phyloP scores from a whole-genome alignment of 345 rosid genomes.

The Pugionium cornutum region DNA sequence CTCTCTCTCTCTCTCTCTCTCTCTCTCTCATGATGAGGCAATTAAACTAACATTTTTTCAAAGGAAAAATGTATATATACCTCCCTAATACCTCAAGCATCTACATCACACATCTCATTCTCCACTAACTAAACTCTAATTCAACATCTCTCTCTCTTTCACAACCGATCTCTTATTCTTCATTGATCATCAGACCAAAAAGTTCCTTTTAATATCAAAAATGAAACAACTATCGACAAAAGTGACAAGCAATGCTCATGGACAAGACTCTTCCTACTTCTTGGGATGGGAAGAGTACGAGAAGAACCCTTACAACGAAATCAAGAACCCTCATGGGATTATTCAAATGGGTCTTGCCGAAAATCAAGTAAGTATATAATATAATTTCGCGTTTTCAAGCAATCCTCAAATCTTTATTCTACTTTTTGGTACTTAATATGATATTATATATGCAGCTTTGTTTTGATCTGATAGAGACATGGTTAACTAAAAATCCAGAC shows the following conservation, averaged over 20 bases:
- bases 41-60: background rate
- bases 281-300: no score
- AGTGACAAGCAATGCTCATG: constrained; percentile 50
- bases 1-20: background rate
- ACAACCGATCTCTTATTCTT: constrained; percentile 3
- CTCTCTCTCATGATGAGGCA: constrained; percentile 16
- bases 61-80: constrained; percentile 6
- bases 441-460: constrained; percentile 48
- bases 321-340: no score
- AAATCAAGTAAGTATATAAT: constrained; percentile 49
- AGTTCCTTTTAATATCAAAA: background rate
- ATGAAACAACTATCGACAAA: constrained; percentile 57
- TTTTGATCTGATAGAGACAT: constrained; percentile 63
- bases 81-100: constrained; percentile 27
- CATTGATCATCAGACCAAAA: constrained; percentile 15
- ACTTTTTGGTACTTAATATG: background rate
- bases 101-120: constrained; percentile 23
- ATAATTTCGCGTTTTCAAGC: background rate
- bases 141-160: constrained; percentile 19
- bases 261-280: no score
- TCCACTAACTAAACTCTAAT: constrained; percentile 29
- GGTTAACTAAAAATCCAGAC: constrained; percentile 56
- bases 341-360: constrained; percentile 50
- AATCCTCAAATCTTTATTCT: background rate
- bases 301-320: no score